Percentiles rank a stretch among this genome's conserved stretches.
Conservation (phyloP, 1,139 yeast genomes). For the Candida sp. region DNA sequence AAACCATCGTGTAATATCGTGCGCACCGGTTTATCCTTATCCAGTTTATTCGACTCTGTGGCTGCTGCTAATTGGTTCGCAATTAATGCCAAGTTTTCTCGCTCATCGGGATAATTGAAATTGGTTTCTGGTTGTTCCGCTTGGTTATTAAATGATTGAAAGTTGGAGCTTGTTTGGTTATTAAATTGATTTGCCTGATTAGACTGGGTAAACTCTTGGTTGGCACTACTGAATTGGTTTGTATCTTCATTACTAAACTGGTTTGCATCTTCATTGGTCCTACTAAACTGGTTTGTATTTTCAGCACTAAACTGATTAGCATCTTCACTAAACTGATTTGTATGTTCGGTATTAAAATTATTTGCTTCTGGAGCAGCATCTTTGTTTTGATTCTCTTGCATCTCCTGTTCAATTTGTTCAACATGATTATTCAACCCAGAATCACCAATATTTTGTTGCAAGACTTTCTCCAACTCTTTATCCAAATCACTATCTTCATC, state of each 20-base stretch:
- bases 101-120: constrained; percentile 9
- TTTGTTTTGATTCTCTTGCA: not conserved
- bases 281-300: not conserved
- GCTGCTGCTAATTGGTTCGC: constrained; percentile 16
- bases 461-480: not conserved
- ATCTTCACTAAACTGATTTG: not conserved
- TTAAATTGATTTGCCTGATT: not conserved
- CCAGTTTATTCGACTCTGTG: constrained; percentile 11
- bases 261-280: not conserved
- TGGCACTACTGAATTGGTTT: not conserved
- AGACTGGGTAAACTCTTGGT: not conserved
- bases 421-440: not conserved
- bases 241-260: not conserved
- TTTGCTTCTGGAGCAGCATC: not conserved
- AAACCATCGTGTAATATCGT: constrained; percentile 21
- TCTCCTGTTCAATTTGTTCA: not conserved
- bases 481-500: not conserved
- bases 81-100: constrained; percentile 14
- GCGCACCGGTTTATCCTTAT: constrained; percentile 1
- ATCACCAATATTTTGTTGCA: not conserved
- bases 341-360: not conserved
- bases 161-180: not conserved
- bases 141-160: not conserved
- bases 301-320: not conserved
- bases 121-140: not conserved